Percentiles rank a stretch among this genome's conserved stretches.
These are phyloP conservation scores for Apostasia ramifera DNA, from an alignment of 106 monocot species.

Conservation along the genomic window DNA sequence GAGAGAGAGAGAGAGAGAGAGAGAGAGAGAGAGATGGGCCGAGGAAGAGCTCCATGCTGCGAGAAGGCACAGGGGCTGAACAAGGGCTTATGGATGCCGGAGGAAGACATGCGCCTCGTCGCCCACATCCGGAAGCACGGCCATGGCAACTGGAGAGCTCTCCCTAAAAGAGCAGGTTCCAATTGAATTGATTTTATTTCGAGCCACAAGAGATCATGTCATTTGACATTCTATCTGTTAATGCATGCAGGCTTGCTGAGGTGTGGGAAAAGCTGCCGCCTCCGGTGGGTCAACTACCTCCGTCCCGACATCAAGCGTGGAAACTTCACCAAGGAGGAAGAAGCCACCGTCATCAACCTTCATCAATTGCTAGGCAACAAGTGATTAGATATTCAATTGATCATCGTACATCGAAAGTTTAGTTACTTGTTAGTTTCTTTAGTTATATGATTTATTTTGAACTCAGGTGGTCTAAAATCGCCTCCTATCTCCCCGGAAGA, in stretches of 20 bases:
- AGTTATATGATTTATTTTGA: background rate
- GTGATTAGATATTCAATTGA: slow-evolving; percentile 1
- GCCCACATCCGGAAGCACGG: slow-evolving; percentile 39
- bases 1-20: background rate
- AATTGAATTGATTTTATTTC: background rate
- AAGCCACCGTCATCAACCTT: slow-evolving; percentile 41
- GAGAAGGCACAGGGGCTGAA: slow-evolving; percentile 37
- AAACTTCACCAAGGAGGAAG: slow-evolving; percentile 46
- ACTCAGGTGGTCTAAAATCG: slow-evolving; percentile 47
- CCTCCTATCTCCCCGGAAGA: slow-evolving; percentile 37
- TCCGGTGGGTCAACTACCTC: slow-evolving; percentile 58
- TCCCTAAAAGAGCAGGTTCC: slow-evolving; percentile 47
- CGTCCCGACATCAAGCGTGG: slow-evolving; percentile 56
- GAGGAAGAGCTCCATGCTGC: slow-evolving; percentile 56
- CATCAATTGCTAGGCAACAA: slow-evolving; percentile 48
- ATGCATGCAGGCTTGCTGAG: slow-evolving; percentile 27
- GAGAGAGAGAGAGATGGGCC: slow-evolving; percentile 25
- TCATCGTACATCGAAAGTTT: background rate
- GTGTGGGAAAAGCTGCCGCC: slow-evolving; percentile 56
- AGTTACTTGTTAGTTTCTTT: background rate
- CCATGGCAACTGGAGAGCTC: slow-evolving; percentile 54
- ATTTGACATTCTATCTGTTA: background rate
- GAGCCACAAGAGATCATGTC: background rate
- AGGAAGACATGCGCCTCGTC: slow-evolving; percentile 46
- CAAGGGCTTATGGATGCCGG: slow-evolving; percentile 55